Evolutionary conservation across 2,329 filamentous ascomycete genomes (phyloP).

Genomic region (Aspergillus aculeatus): DNA sequence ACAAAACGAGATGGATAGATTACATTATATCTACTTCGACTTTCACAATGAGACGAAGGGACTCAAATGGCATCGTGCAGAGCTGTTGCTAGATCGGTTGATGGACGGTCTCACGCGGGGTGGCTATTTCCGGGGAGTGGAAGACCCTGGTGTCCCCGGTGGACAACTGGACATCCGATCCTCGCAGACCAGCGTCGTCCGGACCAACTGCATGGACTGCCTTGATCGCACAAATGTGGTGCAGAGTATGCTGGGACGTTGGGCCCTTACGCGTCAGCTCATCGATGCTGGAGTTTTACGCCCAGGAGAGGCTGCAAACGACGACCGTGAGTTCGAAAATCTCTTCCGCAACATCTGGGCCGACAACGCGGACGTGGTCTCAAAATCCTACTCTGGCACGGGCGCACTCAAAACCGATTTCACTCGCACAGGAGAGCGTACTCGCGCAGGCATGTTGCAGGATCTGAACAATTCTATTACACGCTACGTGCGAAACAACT

Average conservation of each 20-base stretch:
- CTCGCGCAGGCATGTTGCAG: conserved; percentile 77
- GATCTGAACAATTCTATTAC: conserved; percentile 86
- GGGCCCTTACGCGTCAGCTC: conserved; percentile 84
- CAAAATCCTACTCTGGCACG: conserved; percentile 88
- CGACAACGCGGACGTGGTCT: conserved; percentile 95
- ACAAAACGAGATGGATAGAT: conserved; percentile 69
- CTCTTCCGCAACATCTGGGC: conserved; percentile 98
- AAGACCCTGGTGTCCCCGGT: conserved; percentile 70
- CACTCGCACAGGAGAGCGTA: conserved; percentile 87
- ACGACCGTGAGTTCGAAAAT: conserved; percentile 78
- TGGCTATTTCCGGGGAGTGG: conserved; percentile 88
- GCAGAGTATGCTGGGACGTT: conserved; percentile 92
- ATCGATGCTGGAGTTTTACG: conserved; percentile 77
- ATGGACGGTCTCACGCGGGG: conserved; percentile 73
- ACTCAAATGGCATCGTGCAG: conserved; percentile 85
- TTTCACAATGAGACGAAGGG: conserved; percentile 98
- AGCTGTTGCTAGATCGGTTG: conserved; percentile 80
- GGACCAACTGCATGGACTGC: conserved; percentile 99
- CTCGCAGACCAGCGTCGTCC: conserved; percentile 83
- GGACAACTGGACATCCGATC: conserved; percentile 76
- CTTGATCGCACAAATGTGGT: conserved; percentile 97
- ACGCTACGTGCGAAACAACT: conserved; percentile 91
- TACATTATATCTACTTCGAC: conserved; percentile 98
- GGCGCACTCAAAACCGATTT: conserved; percentile 98
- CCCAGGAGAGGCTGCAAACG: conserved; percentile 73